Evolutionary conservation across 495 filamentous ascomycete genomes (phyloP).

Genomic region (Neurospora sp.): DNA sequence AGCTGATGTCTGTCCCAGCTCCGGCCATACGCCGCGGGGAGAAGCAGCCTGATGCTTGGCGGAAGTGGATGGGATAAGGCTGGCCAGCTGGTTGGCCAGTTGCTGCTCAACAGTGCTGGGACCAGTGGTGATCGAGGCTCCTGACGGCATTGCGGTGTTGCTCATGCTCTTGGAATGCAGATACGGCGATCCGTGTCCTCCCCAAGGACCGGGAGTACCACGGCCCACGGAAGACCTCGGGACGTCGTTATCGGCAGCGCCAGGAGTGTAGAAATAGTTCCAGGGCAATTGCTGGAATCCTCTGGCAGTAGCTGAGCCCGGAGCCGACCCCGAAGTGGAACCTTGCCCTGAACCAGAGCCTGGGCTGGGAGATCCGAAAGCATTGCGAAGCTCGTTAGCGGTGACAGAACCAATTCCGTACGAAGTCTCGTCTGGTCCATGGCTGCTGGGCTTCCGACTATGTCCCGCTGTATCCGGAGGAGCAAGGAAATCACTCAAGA

Average conservation of each 20-base stretch:
- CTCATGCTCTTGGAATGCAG: conserved; percentile 14
- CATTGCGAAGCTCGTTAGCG: conserved; percentile 26
- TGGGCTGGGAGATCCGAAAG: conserved; percentile 15
- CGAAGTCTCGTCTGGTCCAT: conserved; percentile 19
- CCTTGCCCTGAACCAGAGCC: not conserved
- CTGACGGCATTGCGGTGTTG: conserved; percentile 1
- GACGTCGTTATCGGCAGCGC: conserved; percentile 10
- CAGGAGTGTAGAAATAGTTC: conserved; percentile 32
- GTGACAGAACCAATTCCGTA: conserved; percentile 34
- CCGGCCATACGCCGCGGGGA: conserved; percentile 6
- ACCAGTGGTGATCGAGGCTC: not conserved
- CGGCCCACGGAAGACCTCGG: conserved; percentile 1
- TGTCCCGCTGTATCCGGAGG: conserved; percentile 17
- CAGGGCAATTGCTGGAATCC: conserved; percentile 33
- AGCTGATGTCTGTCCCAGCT: not conserved
- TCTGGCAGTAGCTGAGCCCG: conserved; percentile 29
- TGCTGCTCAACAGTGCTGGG: not conserved
- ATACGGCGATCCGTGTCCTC: conserved; percentile 1
- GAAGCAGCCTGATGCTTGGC: not conserved
- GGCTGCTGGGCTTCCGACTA: not conserved
- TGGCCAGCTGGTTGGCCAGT: conserved; percentile 3
- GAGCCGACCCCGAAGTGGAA: conserved; percentile 8
- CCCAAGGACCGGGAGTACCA: not conserved
- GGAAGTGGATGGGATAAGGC: not conserved
- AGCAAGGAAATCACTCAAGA: conserved; percentile 33